Percentiles rank a stretch among this genome's conserved stretches.
These are phyloP conservation scores for Kregervanrija delftensis DNA, from an alignment of 805 yeast species.

Conservation along the genomic window DNA sequence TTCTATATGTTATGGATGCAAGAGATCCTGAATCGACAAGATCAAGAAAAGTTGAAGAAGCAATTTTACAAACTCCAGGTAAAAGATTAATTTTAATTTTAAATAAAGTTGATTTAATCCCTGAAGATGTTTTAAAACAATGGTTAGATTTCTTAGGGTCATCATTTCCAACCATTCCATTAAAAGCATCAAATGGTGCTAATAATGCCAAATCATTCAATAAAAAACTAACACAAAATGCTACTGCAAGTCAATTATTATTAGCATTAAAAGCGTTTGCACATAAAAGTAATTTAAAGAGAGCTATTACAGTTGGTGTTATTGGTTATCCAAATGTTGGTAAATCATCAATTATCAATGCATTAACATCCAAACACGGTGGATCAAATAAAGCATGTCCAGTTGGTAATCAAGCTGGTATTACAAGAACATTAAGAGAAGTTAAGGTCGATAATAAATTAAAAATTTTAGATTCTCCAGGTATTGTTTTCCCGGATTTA, in stretches of 20 bases:
- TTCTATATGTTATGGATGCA: slow-evolving; percentile 91
- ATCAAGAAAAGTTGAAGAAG: slow-evolving; percentile 85
- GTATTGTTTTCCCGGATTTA: slow-evolving; percentile 81
- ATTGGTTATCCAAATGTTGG: slow-evolving; percentile 98
- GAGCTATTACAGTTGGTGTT: slow-evolving; percentile 89
- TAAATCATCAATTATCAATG: slow-evolving; percentile 88
- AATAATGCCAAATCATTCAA: slow-evolving; percentile 62
- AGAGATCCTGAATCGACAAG: slow-evolving; percentile 96
- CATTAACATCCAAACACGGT: slow-evolving; percentile 76
- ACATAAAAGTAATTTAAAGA: slow-evolving; percentile 71
- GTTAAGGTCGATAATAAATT: slow-evolving; percentile 87
- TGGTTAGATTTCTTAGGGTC: slow-evolving; percentile 79
- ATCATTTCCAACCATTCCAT: slow-evolving; percentile 87
- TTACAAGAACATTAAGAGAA: slow-evolving; percentile 86
- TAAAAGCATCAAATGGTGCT: slow-evolving; percentile 74
- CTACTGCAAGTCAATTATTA: slow-evolving; percentile 67
- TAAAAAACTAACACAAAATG: slow-evolving; percentile 62
- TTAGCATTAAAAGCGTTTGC: slow-evolving; percentile 84
- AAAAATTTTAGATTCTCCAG: slow-evolving; percentile 90
- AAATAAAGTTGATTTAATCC: slow-evolving; percentile 90
- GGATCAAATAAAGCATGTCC: slow-evolving; percentile 78
- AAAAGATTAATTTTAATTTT: slow-evolving; percentile 81
- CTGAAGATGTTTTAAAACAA: slow-evolving; percentile 71
- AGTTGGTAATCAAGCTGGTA: slow-evolving; percentile 96
- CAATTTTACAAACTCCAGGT: slow-evolving; percentile 70